A percentile compares a stretch with the other conserved stretches of the same genome.
Conservation (phyloP, 2,329 filamentous ascomycete genomes). For the Colletotrichum sojae region DNA sequence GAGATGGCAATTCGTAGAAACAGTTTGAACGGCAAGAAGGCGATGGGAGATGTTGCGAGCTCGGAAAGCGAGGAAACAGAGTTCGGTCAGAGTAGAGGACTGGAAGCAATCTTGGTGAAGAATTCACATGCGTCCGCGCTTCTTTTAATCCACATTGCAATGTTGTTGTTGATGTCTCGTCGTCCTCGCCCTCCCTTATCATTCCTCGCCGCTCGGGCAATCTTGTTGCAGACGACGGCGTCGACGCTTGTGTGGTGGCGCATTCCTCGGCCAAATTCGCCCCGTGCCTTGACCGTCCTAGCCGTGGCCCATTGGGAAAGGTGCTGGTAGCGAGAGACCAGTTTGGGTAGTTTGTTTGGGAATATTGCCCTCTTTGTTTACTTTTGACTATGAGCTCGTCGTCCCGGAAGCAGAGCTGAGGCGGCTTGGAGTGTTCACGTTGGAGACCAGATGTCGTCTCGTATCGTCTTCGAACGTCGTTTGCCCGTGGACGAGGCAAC, state of each 20-base stretch:
- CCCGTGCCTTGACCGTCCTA: slow-evolving; percentile 38
- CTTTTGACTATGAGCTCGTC: neutral
- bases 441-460: too few relatives aligned
- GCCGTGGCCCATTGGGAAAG: slow-evolving; percentile 13
- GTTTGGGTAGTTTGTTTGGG: slow-evolving; percentile 35
- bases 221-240: slow-evolving; percentile 41
- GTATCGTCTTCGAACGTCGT: too few relatives aligned
- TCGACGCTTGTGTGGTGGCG: slow-evolving; percentile 37
- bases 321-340: slow-evolving; percentile 10
- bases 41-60: neutral
- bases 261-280: slow-evolving; percentile 39
- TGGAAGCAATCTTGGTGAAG: neutral
- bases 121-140: slow-evolving; percentile 30
- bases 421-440: neutral
- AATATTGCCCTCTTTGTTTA: slow-evolving; percentile 29
- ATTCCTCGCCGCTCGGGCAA: slow-evolving; percentile 41
- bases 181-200: slow-evolving; percentile 35
- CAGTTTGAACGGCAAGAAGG: neutral
- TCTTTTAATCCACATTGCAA: slow-evolving; percentile 36
- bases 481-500: neutral
- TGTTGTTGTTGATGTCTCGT: slow-evolving; percentile 41
- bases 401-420: neutral
- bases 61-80: slow-evolving; percentile 10
- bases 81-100: slow-evolving; percentile 9
- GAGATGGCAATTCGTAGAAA: neutral